A percentile compares a stretch with the other conserved stretches of the same genome.
Conservation (phyloP, 257 asterid genomes). For the Leonotis leonurus region DNA sequence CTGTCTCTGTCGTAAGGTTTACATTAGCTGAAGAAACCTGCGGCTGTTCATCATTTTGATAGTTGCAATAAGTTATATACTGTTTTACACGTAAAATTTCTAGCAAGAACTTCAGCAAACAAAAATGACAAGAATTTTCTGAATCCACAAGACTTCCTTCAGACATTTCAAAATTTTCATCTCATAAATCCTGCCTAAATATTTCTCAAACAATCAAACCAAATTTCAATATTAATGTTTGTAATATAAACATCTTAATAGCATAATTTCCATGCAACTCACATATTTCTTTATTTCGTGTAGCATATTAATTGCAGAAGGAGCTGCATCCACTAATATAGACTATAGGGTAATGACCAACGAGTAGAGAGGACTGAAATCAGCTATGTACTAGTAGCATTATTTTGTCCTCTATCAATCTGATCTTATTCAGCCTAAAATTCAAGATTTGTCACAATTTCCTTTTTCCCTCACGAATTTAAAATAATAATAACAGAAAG, state of each 20-base stretch:
- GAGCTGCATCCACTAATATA: too few species aligned
- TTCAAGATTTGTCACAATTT: too few species aligned
- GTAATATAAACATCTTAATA: background rate
- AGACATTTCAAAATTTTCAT: background rate
- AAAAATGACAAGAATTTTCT: background rate
- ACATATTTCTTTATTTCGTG: background rate
- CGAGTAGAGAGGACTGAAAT: too few species aligned
- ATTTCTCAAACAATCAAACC: background rate
- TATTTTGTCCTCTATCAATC: too few species aligned
- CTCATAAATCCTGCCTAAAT: background rate
- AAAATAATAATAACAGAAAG: too few species aligned
- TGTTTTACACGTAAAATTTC: background rate
- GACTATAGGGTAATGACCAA: too few species aligned
- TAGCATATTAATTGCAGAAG: background rate
- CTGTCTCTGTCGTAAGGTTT: constrained; percentile 89
- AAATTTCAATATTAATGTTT: background rate
- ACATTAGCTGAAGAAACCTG: constrained; percentile 92
- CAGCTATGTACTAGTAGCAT: too few species aligned
- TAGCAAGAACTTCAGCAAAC: background rate
- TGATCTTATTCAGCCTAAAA: too few species aligned
- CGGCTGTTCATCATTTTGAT: constrained; percentile 47
- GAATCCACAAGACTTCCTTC: background rate
- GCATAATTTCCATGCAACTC: background rate
- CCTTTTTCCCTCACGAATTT: too few species aligned
- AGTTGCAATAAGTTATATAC: constrained; percentile 10